These are phyloP conservation scores for Aspergillus ustus DNA, from an alignment of 2,329 filamentous ascomycete genomes.

Conservation along the genomic window DNA sequence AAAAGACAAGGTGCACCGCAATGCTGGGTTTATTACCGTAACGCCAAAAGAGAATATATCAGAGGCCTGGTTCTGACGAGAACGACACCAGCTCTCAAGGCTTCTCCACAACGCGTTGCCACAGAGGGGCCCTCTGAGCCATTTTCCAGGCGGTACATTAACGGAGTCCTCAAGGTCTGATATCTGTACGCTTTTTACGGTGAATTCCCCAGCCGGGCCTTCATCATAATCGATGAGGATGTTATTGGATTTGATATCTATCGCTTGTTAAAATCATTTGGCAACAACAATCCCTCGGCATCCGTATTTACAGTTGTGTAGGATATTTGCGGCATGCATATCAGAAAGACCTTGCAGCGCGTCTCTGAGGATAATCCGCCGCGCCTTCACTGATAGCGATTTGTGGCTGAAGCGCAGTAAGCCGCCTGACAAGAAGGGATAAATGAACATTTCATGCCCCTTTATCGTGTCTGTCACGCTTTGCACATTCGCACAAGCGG, in stretches of 20 bases:
- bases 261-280: neutral
- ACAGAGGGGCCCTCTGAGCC: conserved; percentile 30
- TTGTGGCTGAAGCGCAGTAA: conserved; percentile 24
- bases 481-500: conserved; percentile 32
- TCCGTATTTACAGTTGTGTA: conserved; percentile 36
- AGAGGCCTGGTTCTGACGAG: conserved; percentile 35
- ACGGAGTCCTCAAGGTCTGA: conserved; percentile 39
- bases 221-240: conserved; percentile 11
- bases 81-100: conserved; percentile 40
- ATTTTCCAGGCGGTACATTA: conserved; percentile 29
- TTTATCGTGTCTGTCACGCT: conserved; percentile 31
- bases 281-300: neutral
- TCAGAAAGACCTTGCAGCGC: conserved; percentile 35
- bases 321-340: conserved; percentile 38
- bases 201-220: conserved; percentile 11
- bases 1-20: neutral
- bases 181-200: conserved; percentile 33
- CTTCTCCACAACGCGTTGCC: conserved; percentile 43
- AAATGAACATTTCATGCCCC: conserved; percentile 26
- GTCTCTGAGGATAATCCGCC: conserved; percentile 22
- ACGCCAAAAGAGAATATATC: conserved; percentile 44
- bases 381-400: conserved; percentile 16
- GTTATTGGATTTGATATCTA: conserved; percentile 19
- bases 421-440: conserved; percentile 24
- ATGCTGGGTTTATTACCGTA: conserved; percentile 28